These are phyloP conservation scores for Colletotrichum tropicale DNA, from an alignment of 2,329 filamentous ascomycete genomes.

Conservation along the genomic window DNA sequence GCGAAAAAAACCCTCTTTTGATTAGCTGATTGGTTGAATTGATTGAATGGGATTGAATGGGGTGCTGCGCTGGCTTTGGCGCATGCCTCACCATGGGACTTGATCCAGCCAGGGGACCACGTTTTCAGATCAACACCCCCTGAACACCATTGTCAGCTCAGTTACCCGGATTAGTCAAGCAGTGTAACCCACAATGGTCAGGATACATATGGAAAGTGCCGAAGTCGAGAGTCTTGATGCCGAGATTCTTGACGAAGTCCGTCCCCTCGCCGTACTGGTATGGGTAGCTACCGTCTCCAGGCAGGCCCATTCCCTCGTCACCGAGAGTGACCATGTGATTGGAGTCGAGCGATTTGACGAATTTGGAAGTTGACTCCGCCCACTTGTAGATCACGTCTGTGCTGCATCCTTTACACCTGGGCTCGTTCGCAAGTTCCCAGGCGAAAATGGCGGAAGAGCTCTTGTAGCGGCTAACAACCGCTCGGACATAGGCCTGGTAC, in stretches of 20 bases:
- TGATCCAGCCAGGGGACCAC: conserved; percentile 23
- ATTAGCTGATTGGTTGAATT: no score
- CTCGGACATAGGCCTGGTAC: conserved; percentile 57
- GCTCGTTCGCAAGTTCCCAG: conserved; percentile 62
- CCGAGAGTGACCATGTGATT: conserved; percentile 69
- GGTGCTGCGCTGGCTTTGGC: no score
- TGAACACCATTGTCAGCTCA: no score
- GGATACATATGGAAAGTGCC: conserved; percentile 35
- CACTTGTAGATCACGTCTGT: conserved; percentile 64
- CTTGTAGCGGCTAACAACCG: conserved; percentile 53
- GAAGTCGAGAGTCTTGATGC: conserved; percentile 57
- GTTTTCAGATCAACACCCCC: neutral
- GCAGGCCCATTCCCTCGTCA: conserved; percentile 56
- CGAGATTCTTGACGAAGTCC: conserved; percentile 56
- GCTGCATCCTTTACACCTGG: conserved; percentile 64
- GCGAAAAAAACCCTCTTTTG: no score
- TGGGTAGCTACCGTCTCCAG: conserved; percentile 56
- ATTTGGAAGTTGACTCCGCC: conserved; percentile 62
- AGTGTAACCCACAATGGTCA: conserved; percentile 30
- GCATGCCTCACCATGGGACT: conserved; percentile 30
- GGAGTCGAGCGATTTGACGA: conserved; percentile 67
- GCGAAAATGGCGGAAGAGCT: conserved; percentile 53
- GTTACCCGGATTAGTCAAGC: no score
- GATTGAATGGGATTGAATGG: no score
- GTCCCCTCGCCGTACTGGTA: conserved; percentile 54